phyloP scores from a whole-genome alignment of 2,329 filamentous ascomycete species.

The Arthroderma sp. region DNA sequence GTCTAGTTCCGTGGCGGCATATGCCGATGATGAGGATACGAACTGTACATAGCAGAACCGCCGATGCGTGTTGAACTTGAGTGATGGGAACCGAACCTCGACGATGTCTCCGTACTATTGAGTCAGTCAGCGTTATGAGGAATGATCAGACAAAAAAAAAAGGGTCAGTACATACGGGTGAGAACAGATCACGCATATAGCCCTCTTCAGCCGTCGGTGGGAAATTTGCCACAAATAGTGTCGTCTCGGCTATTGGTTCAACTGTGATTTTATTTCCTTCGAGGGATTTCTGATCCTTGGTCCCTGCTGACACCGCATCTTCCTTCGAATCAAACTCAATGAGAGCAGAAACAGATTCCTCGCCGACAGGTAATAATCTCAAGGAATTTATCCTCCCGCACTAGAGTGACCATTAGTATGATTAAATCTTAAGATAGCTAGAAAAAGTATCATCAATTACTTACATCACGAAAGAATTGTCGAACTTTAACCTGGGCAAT shows the following conservation, averaged over 20 bases:
- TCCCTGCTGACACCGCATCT: constrained; percentile 67
- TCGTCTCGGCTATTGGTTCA: constrained; percentile 60
- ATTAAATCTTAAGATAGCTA: constrained; percentile 2
- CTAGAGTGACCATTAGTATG: constrained; percentile 8
- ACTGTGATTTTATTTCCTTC: constrained; percentile 62
- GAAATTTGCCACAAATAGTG: constrained; percentile 83
- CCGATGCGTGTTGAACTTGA: constrained; percentile 76
- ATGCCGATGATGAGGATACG: constrained; percentile 51
- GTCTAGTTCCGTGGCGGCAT: constrained; percentile 59
- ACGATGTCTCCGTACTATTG: constrained; percentile 62
- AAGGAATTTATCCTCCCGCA: constrained; percentile 75
- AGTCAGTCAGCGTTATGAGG: constrained; percentile 1
- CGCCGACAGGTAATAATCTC: constrained; percentile 49
- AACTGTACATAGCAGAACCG: constrained; percentile 98
- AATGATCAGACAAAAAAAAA: constrained; percentile 1
- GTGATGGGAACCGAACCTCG: constrained; percentile 75
- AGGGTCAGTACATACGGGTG: constrained; percentile 29
- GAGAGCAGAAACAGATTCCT: constrained; percentile 52
- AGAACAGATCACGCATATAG: constrained; percentile 43
- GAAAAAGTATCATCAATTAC: constrained; percentile 11
- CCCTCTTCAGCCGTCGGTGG: constrained; percentile 42
- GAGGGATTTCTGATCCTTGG: constrained; percentile 68
- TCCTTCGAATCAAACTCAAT: constrained; percentile 75
- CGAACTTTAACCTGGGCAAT: constrained; percentile 60
- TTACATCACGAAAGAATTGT: constrained; percentile 73